Evolutionary conservation across 768 basidiomycete genomes (phyloP), one percentile per base, ranked within the genome.

Genomic region (Austroboletus festivus): DNA sequence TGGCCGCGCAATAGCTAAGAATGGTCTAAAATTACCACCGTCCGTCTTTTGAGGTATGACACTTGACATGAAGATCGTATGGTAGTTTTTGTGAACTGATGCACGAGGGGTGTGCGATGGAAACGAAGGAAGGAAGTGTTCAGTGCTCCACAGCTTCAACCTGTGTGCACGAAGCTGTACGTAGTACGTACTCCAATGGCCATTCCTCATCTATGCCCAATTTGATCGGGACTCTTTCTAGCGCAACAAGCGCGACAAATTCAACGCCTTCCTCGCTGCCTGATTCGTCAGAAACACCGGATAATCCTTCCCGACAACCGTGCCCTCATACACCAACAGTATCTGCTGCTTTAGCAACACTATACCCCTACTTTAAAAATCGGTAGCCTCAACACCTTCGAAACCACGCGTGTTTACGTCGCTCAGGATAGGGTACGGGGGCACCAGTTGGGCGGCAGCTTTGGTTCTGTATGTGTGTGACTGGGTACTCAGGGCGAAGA

Each of bases 401-500:
- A 51, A n/a, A 62, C 46, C 38, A 3, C 37, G 3, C 45, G 35
- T 9, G 0, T 1, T 38, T 56, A 12, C 50, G 18, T 61, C 60
- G 19, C 60, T 59, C 44, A 61, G 20, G 21, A 62, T 62, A 26
- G 57, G 44, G 23, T 59, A 60, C 19, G 60, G 50, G 24, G 57
- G 44, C 4, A 30, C 37, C 10, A 62, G 34, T 1, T 55, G 50
- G 12, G 33, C 39, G 23, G 58, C 58, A 6, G 51, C 57, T 33
- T 60, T 61, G 3, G 37, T 23, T 22, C 63, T 58, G 42, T 63
- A 60, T 33, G 18, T 48, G 1, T 44, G 22, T 10, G 42, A 42
- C 40, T 63, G 61, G 5, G 58, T 60, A 31, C 60, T 62, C 41
- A 62, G 39, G n/a, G 44, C 60, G n/a, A 52, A 44, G n/a, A 62